Percentiles rank a stretch among this genome's conserved stretches.
Conservation (phyloP, 1,139 yeast species). For the Candida gigantensis region DNA sequence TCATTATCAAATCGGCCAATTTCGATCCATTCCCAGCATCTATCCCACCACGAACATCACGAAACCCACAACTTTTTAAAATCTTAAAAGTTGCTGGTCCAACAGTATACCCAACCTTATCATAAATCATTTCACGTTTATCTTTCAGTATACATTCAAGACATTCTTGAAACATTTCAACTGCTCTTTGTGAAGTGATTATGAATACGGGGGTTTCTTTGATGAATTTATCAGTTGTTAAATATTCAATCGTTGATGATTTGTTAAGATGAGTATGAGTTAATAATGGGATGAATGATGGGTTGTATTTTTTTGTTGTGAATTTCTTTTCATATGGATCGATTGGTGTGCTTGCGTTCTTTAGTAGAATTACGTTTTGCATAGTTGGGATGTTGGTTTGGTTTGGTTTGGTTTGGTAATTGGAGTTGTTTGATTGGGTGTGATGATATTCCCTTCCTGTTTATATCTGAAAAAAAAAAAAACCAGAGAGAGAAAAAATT, state of each 20-base stretch:
- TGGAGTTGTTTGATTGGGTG: not conserved
- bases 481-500: constrained; percentile 1
- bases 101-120: constrained; percentile 67
- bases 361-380: constrained; percentile 46
- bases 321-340: constrained; percentile 62
- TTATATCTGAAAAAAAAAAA: not conserved
- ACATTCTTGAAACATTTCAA: constrained; percentile 66
- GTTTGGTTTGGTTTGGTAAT: constrained; percentile 1
- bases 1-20: constrained; percentile 52
- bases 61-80: constrained; percentile 64
- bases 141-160: constrained; percentile 19
- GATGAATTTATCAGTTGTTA: constrained; percentile 43
- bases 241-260: constrained; percentile 38
- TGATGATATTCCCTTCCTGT: no score
- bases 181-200: constrained; percentile 92
- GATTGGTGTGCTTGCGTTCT: constrained; percentile 64
- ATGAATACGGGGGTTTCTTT: constrained; percentile 47
- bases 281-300: constrained; percentile 67
- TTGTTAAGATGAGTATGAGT: constrained; percentile 60
- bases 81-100: constrained; percentile 85
- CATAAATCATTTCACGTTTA: constrained; percentile 18
- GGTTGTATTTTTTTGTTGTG: constrained; percentile 31
- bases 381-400: not conserved
- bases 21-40: constrained; percentile 81
- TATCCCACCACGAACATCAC: constrained; percentile 67